Evolutionary conservation across 2,329 filamentous ascomycete genomes (phyloP).

Genomic region (Colletotrichum incanum): DNA sequence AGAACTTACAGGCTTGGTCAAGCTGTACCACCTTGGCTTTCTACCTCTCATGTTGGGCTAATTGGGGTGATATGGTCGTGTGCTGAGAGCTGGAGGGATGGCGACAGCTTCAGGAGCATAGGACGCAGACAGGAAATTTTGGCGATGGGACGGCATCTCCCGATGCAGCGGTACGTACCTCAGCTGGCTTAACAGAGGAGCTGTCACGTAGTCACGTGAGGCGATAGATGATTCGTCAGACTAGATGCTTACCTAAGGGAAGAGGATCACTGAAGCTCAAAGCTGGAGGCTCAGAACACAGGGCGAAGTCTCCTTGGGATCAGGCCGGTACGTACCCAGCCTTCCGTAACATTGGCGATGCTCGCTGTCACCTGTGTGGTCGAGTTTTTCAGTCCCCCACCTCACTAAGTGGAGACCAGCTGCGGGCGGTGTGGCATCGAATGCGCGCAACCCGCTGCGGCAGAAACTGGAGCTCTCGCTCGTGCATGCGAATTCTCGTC

Average conservation of each 20-base stretch:
- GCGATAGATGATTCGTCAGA: not conserved
- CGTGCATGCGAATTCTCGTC: constrained; percentile 43
- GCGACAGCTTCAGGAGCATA: constrained; percentile 40
- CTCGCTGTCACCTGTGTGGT: constrained; percentile 29
- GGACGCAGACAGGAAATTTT: constrained; percentile 43
- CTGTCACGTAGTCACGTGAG: constrained; percentile 30
- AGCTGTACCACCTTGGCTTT: constrained; percentile 76
- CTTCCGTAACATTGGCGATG: not conserved
- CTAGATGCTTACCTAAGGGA: not conserved
- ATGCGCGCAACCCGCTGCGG: constrained; percentile 36
- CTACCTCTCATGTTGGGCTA: constrained; percentile 64
- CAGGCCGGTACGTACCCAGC: constrained; percentile 21
- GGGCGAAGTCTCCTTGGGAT: not conserved
- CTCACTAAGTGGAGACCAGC: constrained; percentile 18
- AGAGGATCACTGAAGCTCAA: not conserved
- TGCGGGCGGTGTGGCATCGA: constrained; percentile 41
- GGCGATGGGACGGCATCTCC: constrained; percentile 42
- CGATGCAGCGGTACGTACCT: constrained; percentile 33
- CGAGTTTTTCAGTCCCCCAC: constrained; percentile 41
- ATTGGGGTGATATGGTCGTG: constrained; percentile 44
- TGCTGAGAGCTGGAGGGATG: constrained; percentile 28
- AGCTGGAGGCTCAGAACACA: constrained; percentile 5
- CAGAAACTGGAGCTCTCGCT: constrained; percentile 42
- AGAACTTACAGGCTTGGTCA: constrained; percentile 74
- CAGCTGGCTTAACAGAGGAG: not conserved